Evolutionary conservation across 1,139 yeast species (phyloP).

Genomic region (Pichia sp.): DNA sequence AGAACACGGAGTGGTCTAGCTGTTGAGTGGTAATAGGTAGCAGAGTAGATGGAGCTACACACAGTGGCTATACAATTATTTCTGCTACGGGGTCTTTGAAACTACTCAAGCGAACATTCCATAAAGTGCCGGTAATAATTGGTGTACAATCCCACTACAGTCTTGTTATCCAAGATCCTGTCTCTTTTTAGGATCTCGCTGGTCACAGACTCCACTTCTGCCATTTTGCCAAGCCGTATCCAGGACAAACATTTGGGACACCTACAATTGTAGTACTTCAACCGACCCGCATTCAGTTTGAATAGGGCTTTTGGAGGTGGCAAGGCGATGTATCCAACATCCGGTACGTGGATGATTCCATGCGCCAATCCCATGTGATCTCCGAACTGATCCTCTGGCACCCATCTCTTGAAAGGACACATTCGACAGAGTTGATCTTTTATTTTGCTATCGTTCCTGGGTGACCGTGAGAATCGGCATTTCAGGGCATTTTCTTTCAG

Average conservation of each 20-base stretch:
- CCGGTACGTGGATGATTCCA: conserved; percentile 12
- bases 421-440: conserved; percentile 14
- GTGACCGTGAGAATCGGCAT: conserved; percentile 10
- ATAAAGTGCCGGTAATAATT: conserved; percentile 18
- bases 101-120: conserved; percentile 10
- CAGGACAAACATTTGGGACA: conserved; percentile 18
- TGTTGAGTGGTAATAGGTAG: too few relatives aligned
- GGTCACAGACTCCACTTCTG: conserved; percentile 4
- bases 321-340: conserved; percentile 8
- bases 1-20: too few relatives aligned
- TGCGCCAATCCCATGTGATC: conserved; percentile 20
- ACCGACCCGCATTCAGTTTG: conserved; percentile 10
- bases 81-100: too few relatives aligned
- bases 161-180: conserved; percentile 1
- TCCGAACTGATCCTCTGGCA: conserved; percentile 4
- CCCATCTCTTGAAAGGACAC: conserved; percentile 18
- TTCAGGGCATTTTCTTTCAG: conserved; percentile 11
- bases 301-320: conserved; percentile 17
- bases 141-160: conserved; percentile 15
- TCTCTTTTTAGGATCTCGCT: not conserved
- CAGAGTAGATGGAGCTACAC: too few relatives aligned
- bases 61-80: too few relatives aligned
- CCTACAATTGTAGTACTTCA: conserved; percentile 17
- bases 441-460: not conserved
- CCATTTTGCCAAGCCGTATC: conserved; percentile 16